These are phyloP conservation scores for Ascocoryne sarcoides DNA, from an alignment of 2,329 filamentous ascomycete genomes.

Conservation along the genomic window DNA sequence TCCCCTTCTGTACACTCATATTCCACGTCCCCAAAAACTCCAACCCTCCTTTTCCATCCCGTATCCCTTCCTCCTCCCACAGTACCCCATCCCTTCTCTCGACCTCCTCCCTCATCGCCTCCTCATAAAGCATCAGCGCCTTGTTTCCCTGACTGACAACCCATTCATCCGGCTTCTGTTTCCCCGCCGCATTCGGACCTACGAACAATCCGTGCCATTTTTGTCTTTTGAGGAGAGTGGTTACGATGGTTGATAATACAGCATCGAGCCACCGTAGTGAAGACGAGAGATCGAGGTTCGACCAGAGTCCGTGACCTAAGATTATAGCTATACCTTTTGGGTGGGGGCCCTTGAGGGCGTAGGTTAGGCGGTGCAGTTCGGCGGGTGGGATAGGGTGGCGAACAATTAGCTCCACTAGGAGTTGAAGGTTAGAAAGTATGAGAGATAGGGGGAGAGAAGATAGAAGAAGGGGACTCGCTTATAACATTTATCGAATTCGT, in stretches of 20 bases:
- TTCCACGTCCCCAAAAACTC: slow-evolving; percentile 42
- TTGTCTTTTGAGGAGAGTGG: slow-evolving; percentile 4
- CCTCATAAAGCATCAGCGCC: slow-evolving; percentile 37
- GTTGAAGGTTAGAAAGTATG: too few species aligned
- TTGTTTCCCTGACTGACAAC: slow-evolving; percentile 39
- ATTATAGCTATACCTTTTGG: slow-evolving; percentile 32
- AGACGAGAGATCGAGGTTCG: slow-evolving; percentile 35
- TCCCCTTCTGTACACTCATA: slow-evolving; percentile 39
- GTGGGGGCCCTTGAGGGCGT: slow-evolving; percentile 9
- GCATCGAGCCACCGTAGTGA: slow-evolving; percentile 34
- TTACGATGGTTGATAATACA: slow-evolving; percentile 29
- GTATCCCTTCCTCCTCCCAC: slow-evolving; percentile 38
- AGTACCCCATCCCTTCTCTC: slow-evolving; percentile 34
- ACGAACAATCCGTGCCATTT: slow-evolving; percentile 28
- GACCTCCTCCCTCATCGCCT: slow-evolving; percentile 20
- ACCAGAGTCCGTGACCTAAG: slow-evolving; percentile 40
- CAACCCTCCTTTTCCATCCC: slow-evolving; percentile 28
- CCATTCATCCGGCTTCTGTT: slow-evolving; percentile 38
- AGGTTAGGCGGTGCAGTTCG: slow-evolving; percentile 33
- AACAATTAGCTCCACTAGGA: slow-evolving; percentile 34
- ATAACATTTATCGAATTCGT: slow-evolving; percentile 31
- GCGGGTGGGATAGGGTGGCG: slow-evolving; percentile 34
- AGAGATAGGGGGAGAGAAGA: too few species aligned
- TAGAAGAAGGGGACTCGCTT: too few species aligned
- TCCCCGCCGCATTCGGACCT: slow-evolving; percentile 38